Evolutionary conservation across 169 alveolate species (phyloP).

Genomic region (Cryptosporidium viatorum): DNA sequence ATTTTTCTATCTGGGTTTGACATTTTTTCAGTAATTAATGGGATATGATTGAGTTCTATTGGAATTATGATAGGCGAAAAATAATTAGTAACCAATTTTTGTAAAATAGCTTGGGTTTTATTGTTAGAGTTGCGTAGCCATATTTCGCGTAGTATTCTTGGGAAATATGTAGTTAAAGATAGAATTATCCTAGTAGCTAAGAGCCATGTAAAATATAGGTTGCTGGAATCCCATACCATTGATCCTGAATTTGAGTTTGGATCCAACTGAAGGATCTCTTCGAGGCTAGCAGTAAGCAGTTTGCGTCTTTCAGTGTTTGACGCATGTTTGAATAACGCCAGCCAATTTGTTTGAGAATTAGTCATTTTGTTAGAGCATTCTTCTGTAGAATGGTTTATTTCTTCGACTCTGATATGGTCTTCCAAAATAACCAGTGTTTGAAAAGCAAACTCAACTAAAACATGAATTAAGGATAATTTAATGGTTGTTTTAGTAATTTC

Average conservation of each 20-base stretch:
- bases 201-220: slow-evolving; percentile 43
- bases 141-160: slow-evolving; percentile 58
- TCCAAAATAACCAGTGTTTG: slow-evolving; percentile 45
- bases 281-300: slow-evolving; percentile 16
- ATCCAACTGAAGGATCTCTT: slow-evolving; percentile 21
- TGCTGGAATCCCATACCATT: slow-evolving; percentile 26
- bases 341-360: slow-evolving; percentile 34
- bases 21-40: slow-evolving; percentile 4
- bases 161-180: slow-evolving; percentile 46
- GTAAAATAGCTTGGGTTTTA: slow-evolving; percentile 28
- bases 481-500: background rate
- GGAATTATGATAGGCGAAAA: slow-evolving; percentile 47
- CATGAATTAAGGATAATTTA: slow-evolving; percentile 18
- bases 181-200: slow-evolving; percentile 50
- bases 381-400: background rate
- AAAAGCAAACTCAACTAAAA: slow-evolving; percentile 41
- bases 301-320: slow-evolving; percentile 52
- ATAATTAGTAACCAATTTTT: slow-evolving; percentile 25
- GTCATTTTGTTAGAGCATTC: background rate
- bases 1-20: slow-evolving; percentile 44
- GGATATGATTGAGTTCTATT: slow-evolving; percentile 38
- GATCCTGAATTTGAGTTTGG: background rate
- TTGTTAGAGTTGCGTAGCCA: slow-evolving; percentile 47
- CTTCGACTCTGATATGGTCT: background rate
- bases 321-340: slow-evolving; percentile 14